A percentile compares a stretch with the other conserved stretches of the same genome.
Evolutionary conservation across 371 early-diverging fungal species (phyloP).

Genomic region (Apophysomyces variabilis): DNA sequence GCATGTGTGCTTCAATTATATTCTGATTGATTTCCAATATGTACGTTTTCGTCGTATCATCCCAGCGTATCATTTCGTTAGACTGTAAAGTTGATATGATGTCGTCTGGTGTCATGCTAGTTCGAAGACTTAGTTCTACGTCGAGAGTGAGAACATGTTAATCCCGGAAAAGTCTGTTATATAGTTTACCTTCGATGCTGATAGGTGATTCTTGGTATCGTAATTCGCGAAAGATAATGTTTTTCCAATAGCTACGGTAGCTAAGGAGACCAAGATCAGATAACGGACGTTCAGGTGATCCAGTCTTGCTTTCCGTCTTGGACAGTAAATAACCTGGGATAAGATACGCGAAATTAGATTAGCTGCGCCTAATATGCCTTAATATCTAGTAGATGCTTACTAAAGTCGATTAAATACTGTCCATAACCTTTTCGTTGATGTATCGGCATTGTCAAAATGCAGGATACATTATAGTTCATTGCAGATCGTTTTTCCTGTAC

Average conservation of each 20-base stretch:
- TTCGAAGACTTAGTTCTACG: conserved; percentile 57
- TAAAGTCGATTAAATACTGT: conserved; percentile 92
- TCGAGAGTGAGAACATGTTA: neutral
- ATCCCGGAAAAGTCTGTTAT: neutral
- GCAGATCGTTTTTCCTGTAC: conserved; percentile 85
- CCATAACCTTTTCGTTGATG: conserved; percentile 98
- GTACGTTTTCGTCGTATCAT: conserved; percentile 18
- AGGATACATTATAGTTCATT: conserved; percentile 94
- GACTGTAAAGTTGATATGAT: conserved; percentile 72
- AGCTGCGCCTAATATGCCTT: no score
- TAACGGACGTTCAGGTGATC: conserved; percentile 93
- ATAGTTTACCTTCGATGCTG: conserved; percentile 27
- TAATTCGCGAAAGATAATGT: conserved; percentile 28
- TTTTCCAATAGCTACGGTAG: conserved; percentile 76
- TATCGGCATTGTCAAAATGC: conserved; percentile 92
- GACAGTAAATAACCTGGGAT: conserved; percentile 81
- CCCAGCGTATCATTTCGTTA: conserved; percentile 45
- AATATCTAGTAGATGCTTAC: conserved; percentile 39
- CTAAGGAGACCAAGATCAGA: conserved; percentile 90
- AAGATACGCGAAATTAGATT: no score
- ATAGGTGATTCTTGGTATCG: conserved; percentile 31
- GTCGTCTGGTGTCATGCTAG: conserved; percentile 75
- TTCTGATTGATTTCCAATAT: conserved; percentile 36
- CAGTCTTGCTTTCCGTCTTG: conserved; percentile 78
- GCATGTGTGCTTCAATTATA: conserved; percentile 43